A percentile compares a stretch with the other conserved stretches of the same genome.
Evolutionary conservation across 257 asterid species (phyloP).

Genomic region (Coffea canephora): DNA sequence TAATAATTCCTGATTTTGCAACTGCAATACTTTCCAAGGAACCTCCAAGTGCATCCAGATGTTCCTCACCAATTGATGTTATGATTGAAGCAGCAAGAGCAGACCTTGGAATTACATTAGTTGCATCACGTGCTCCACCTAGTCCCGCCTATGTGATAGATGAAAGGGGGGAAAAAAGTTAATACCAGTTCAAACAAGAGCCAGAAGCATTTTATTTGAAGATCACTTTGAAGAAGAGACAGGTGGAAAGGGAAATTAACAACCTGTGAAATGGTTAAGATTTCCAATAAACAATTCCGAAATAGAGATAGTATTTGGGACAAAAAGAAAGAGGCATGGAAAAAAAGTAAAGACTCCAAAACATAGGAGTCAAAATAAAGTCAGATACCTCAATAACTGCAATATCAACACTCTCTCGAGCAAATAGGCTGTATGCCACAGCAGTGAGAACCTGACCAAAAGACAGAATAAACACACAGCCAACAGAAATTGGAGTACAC

Average conservation of each 20-base stretch:
- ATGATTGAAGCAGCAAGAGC: constrained; percentile 71
- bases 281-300: constrained; percentile 4
- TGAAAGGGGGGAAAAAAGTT: neutral
- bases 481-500: constrained; percentile 3
- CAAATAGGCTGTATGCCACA: constrained; percentile 79
- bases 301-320: constrained; percentile 11
- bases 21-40: constrained; percentile 85
- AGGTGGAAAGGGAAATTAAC: neutral
- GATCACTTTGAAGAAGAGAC: neutral
- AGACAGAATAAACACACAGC: constrained; percentile 17
- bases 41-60: constrained; percentile 94
- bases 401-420: constrained; percentile 74
- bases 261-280: neutral
- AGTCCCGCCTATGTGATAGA: constrained; percentile 56
- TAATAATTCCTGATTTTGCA: constrained; percentile 93
- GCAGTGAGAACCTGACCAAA: constrained; percentile 79
- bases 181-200: neutral
- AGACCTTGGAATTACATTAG: constrained; percentile 69
- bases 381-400: constrained; percentile 82
- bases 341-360: constrained; percentile 9
- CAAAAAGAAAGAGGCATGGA: constrained; percentile 18
- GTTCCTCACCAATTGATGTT: constrained; percentile 91
- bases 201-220: neutral
- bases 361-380: constrained; percentile 15
- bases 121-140: constrained; percentile 98